phyloP scores from a whole-genome alignment of 2,329 filamentous ascomycete species.

The Calonectria pauciramosa region DNA sequence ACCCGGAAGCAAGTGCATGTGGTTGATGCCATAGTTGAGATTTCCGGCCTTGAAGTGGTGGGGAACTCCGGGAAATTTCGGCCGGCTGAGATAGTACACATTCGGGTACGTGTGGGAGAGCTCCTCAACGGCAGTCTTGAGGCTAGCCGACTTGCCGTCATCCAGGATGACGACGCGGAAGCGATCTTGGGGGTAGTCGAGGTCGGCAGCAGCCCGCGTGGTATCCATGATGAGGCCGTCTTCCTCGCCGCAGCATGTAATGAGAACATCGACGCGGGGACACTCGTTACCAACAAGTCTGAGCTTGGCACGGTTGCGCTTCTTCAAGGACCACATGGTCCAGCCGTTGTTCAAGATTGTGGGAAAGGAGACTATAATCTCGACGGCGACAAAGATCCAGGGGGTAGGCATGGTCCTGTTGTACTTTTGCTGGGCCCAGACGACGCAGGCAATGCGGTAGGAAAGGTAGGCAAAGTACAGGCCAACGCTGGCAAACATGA shows the following conservation, averaged over 20 bases:
- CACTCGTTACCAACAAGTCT: neutral
- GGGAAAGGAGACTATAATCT: neutral
- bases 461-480: neutral
- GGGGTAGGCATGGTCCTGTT: neutral
- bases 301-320: neutral
- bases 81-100: neutral
- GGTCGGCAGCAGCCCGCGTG: neutral
- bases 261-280: neutral
- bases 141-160: neutral
- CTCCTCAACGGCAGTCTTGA: neutral
- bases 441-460: neutral
- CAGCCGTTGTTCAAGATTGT: neutral
- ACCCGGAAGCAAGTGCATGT: neutral
- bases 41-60: slow-evolving; percentile 1
- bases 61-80: neutral
- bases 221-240: neutral
- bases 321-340: slow-evolving; percentile 2
- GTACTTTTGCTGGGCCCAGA: neutral
- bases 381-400: neutral
- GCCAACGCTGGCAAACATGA: neutral
- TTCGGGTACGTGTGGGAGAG: neutral
- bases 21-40: neutral
- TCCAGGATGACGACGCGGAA: neutral
- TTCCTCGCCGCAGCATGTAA: neutral
- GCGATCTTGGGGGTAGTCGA: neutral